A percentile compares a stretch with the other conserved stretches of the same genome.
These are phyloP conservation scores for Coprinopsis marcescibilis DNA, from an alignment of 768 basidiomycete species.

Conservation along the genomic window DNA sequence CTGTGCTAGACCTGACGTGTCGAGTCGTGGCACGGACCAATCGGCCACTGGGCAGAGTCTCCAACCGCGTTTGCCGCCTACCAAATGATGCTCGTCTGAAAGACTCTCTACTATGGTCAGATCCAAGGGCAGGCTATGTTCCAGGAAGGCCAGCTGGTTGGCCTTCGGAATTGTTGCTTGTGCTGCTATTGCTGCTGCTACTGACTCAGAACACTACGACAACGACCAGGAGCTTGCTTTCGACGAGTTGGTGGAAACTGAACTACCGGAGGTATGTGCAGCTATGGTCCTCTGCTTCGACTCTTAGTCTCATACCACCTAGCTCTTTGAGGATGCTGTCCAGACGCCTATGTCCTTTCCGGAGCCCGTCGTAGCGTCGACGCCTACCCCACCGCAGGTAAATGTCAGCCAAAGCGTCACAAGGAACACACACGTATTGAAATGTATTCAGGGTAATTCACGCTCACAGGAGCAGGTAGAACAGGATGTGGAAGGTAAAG, in stretches of 20 bases:
- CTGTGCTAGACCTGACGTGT: constrained; percentile 12
- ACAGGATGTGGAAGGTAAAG: constrained; percentile 47
- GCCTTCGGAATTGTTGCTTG: constrained; percentile 55
- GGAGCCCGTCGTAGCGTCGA: not conserved
- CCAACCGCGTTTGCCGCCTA: not conserved
- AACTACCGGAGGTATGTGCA: too few relatives aligned
- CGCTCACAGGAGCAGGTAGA: constrained; percentile 31
- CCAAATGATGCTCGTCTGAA: too few relatives aligned
- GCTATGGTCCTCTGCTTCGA: too few relatives aligned
- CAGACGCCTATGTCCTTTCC: not conserved
- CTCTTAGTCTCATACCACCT: too few relatives aligned
- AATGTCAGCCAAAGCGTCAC: not conserved
- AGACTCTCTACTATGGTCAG: constrained; percentile 9
- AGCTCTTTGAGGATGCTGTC: too few relatives aligned
- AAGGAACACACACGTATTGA: not conserved
- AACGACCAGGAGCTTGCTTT: not conserved
- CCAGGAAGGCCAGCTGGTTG: constrained; percentile 50
- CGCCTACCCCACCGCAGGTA: constrained; percentile 3
- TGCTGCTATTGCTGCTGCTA: constrained; percentile 38
- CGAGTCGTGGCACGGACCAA: constrained; percentile 8
- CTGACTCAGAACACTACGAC: constrained; percentile 10
- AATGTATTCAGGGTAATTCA: constrained; percentile 13
- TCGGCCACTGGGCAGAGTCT: too few relatives aligned
- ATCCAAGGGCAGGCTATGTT: constrained; percentile 22
- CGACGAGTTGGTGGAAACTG: not conserved